Conservation (phyloP, 140 eudicot genomes). For the Bidens hawaiensis region DNA sequence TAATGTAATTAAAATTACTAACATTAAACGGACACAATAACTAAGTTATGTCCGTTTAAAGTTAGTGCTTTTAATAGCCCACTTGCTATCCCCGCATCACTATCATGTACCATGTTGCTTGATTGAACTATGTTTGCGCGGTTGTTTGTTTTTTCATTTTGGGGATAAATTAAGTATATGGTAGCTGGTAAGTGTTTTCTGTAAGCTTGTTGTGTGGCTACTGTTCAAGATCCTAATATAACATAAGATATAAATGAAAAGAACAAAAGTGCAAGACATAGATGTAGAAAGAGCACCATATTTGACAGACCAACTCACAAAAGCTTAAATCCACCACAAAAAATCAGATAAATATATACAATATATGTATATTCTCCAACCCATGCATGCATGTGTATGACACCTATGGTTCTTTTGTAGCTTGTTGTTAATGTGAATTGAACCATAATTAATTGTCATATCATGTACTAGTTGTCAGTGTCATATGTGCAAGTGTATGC, state of each 20-base stretch:
- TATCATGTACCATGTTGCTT: neutral
- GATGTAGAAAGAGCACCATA: conserved; percentile 25
- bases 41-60: neutral
- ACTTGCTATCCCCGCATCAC: neutral
- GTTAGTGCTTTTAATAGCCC: neutral
- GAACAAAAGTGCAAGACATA: conserved; percentile 32
- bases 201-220: conserved; percentile 17
- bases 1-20: neutral
- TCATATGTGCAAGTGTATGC: conserved; percentile 36
- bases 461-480: conserved; percentile 14
- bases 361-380: conserved; percentile 34
- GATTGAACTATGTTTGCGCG: neutral
- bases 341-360: conserved; percentile 25
- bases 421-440: conserved; percentile 25
- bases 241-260: conserved; percentile 28
- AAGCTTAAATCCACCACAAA: conserved; percentile 31
- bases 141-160: neutral
- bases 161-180: neutral
- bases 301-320: conserved; percentile 36
- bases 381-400: conserved; percentile 49
- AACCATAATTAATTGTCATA: conserved; percentile 31
- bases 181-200: neutral
- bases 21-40: too few species aligned
- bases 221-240: conserved; percentile 16
- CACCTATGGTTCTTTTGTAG: conserved; percentile 40